A percentile compares a stretch with the other conserved stretches of the same genome.
These are phyloP conservation scores for Articulospora tetracladia DNA, from an alignment of 495 filamentous ascomycete species.

Conservation along the genomic window DNA sequence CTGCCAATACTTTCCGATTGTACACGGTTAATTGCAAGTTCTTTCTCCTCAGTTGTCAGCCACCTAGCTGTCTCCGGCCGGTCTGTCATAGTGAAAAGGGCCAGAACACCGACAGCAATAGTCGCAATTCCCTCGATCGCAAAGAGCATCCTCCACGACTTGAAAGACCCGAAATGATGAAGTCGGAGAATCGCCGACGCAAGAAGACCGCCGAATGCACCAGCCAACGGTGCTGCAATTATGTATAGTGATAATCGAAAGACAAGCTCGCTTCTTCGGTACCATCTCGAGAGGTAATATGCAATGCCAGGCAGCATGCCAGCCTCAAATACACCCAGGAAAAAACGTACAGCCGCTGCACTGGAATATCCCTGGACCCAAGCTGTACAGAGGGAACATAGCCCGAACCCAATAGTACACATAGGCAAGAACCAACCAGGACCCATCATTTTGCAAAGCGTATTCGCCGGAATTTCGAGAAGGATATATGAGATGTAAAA, in stretches of 20 bases:
- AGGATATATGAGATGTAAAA: constrained; percentile 70
- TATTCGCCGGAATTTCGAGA: constrained; percentile 64
- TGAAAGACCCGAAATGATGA: constrained; percentile 40
- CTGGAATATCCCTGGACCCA: constrained; percentile 35
- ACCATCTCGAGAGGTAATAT: constrained; percentile 71
- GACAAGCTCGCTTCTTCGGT: constrained; percentile 60
- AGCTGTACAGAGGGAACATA: constrained; percentile 34
- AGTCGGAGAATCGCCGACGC: constrained; percentile 59
- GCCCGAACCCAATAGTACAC: constrained; percentile 42
- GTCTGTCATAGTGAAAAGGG: constrained; percentile 56
- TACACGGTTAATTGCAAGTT: constrained; percentile 49
- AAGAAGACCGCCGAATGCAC: constrained; percentile 67
- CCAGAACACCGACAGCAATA: constrained; percentile 45
- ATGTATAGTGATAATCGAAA: constrained; percentile 73
- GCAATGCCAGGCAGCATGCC: constrained; percentile 69
- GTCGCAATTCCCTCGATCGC: constrained; percentile 62
- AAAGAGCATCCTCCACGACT: constrained; percentile 66
- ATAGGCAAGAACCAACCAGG: constrained; percentile 65
- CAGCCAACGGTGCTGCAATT: constrained; percentile 65
- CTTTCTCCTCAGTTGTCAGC: constrained; percentile 52
- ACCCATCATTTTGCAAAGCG: constrained; percentile 58
- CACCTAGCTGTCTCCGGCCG: constrained; percentile 55
- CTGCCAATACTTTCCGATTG: constrained; percentile 61
- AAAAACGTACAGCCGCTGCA: constrained; percentile 43
- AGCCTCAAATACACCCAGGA: constrained; percentile 64